Percentiles rank a stretch among this genome's conserved stretches.
These are phyloP conservation scores for Leptodontidium sp. DNA, from an alignment of 2,329 filamentous ascomycete genomes.

Conservation along the genomic window DNA sequence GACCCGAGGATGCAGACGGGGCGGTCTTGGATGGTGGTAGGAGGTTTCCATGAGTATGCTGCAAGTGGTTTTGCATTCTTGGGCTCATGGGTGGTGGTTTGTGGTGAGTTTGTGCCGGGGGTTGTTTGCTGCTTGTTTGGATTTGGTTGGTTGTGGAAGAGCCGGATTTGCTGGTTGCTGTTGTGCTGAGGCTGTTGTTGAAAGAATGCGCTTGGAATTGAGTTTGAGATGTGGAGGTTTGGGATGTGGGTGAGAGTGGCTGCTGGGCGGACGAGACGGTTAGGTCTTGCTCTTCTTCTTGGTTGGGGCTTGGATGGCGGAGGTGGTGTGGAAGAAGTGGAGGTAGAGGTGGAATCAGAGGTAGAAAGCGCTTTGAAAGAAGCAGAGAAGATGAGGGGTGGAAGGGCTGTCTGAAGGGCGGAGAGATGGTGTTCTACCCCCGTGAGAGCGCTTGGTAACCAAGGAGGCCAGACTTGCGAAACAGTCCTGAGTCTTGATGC, in stretches of 20 bases:
- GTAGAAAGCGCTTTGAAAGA: slow-evolving; percentile 22
- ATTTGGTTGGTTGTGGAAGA: not conserved
- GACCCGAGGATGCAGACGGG: slow-evolving; percentile 52
- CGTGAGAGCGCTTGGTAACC: slow-evolving; percentile 31
- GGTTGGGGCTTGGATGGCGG: not conserved
- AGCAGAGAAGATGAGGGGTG: slow-evolving; percentile 27
- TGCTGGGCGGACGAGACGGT: slow-evolving; percentile 2
- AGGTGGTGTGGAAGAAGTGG: not conserved
- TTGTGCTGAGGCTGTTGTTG: slow-evolving; percentile 11
- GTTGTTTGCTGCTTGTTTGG: slow-evolving; percentile 3
- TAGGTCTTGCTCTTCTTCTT: slow-evolving; percentile 17
- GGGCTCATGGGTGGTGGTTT: slow-evolving; percentile 5
- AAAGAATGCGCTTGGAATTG: slow-evolving; percentile 14
- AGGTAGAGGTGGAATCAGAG: not conserved
- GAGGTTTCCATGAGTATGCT: slow-evolving; percentile 22
- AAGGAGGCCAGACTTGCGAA: slow-evolving; percentile 33
- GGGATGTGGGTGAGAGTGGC: slow-evolving; percentile 9
- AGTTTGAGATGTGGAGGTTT: no score
- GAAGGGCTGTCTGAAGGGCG: slow-evolving; percentile 16
- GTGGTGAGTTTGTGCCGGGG: slow-evolving; percentile 13
- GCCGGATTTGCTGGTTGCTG: slow-evolving; percentile 12
- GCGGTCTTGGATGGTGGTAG: slow-evolving; percentile 31
- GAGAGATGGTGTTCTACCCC: slow-evolving; percentile 25
- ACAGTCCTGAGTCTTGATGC: slow-evolving; percentile 20
- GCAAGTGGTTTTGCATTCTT: slow-evolving; percentile 1